These are phyloP conservation scores for Daldinia sp. DNA, from an alignment of 2,329 filamentous ascomycete species.

Conservation along the genomic window DNA sequence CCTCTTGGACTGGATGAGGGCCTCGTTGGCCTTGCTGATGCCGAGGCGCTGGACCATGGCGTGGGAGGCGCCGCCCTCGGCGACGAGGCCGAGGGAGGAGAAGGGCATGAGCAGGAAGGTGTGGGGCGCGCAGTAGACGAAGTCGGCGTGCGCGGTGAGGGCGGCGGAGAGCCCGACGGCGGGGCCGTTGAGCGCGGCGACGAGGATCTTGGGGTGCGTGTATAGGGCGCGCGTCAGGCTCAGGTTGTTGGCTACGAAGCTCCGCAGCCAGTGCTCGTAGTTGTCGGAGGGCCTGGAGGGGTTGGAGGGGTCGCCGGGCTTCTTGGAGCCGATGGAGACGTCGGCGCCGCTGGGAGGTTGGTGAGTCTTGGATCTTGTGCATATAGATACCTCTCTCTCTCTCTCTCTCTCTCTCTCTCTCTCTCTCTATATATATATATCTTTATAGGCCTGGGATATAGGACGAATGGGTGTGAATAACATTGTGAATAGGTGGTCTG, in stretches of 20 bases:
- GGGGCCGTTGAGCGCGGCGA: conserved; percentile 92
- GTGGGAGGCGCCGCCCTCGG: conserved; percentile 84
- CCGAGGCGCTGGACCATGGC: conserved; percentile 86
- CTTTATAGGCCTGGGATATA: too few relatives aligned
- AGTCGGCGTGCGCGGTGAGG: conserved; percentile 85
- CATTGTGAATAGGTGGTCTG: not conserved
- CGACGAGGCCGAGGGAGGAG: conserved; percentile 86
- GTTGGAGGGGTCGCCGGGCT: conserved; percentile 21
- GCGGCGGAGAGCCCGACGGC: conserved; percentile 90
- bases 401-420: too few relatives aligned
- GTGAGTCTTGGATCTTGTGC: conserved; percentile 2
- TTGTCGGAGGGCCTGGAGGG: conserved; percentile 46
- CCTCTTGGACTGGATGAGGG: conserved; percentile 76
- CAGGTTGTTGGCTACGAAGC: conserved; percentile 87
- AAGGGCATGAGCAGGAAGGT: conserved; percentile 93
- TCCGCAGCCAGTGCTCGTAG: conserved; percentile 70
- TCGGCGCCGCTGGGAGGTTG: conserved; percentile 77
- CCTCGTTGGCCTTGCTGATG: conserved; percentile 86
- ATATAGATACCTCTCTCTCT: not conserved
- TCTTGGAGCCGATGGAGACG: conserved; percentile 67
- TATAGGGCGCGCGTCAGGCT: conserved; percentile 92
- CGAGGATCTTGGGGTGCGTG: conserved; percentile 91
- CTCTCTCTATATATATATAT: not conserved
- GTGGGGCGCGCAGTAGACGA: conserved; percentile 86
- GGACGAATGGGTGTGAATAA: not conserved